phyloP scores from a whole-genome alignment of 768 basidiomycete species.

The Collybiopsis luxurians region DNA sequence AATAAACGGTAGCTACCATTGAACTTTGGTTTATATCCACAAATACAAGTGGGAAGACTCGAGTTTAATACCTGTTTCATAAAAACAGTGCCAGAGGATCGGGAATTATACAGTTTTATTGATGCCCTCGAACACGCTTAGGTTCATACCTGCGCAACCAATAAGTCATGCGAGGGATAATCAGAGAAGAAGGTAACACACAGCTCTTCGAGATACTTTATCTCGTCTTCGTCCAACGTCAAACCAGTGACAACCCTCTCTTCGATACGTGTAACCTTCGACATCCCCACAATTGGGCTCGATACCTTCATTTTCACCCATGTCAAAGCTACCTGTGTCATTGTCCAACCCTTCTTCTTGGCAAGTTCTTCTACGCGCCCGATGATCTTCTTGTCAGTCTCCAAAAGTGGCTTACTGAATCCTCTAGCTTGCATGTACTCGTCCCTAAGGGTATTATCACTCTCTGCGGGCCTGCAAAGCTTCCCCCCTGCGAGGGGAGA shows the following conservation, averaged over 20 bases:
- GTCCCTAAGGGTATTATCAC: neutral
- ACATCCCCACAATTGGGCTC: constrained; percentile 7
- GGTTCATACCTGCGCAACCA: constrained; percentile 7
- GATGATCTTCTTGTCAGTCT: constrained; percentile 5
- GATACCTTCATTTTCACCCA: constrained; percentile 26
- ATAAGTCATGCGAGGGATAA: too few species aligned
- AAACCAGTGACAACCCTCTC: constrained; percentile 5
- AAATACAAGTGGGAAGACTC: too few species aligned
- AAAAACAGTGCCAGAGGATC: too few species aligned
- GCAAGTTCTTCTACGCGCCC: constrained; percentile 20
- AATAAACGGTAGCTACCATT: too few species aligned
- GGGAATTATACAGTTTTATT: neutral
- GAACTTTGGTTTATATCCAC: too few species aligned
- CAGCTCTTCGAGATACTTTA: too few species aligned
- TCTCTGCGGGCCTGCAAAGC: neutral
- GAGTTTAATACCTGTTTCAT: too few species aligned
- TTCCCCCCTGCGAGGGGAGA: constrained; percentile 27
- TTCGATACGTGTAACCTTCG: constrained; percentile 8
- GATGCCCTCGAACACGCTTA: constrained; percentile 2
- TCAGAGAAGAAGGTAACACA: neutral
- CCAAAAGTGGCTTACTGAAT: neutral
- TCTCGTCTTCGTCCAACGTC: neutral
- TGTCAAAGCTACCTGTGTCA: constrained; percentile 23
- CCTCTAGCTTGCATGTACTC: neutral
- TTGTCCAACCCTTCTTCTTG: constrained; percentile 18